These are phyloP conservation scores for Pichia sp. DNA, from an alignment of 1,139 yeast species.

Conservation along the genomic window DNA sequence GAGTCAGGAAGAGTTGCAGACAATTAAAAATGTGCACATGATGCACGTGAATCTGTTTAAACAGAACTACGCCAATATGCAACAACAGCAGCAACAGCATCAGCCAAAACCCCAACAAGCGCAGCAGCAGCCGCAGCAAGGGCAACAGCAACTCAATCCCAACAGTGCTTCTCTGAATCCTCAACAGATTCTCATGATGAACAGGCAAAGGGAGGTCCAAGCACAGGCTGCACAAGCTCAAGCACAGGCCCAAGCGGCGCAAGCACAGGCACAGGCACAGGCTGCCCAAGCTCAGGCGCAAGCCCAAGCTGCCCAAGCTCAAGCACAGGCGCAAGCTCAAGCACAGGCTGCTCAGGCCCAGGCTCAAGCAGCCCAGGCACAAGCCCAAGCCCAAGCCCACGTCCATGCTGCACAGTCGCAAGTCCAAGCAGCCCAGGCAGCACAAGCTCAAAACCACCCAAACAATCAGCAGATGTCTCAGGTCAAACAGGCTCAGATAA, in stretches of 20 bases:
- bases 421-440: slow-evolving; percentile 15
- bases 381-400: slow-evolving; percentile 21
- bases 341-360: slow-evolving; percentile 22
- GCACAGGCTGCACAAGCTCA: slow-evolving; percentile 20
- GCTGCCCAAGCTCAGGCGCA: slow-evolving; percentile 12
- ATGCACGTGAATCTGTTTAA: slow-evolving; percentile 50
- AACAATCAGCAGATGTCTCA: slow-evolving; percentile 16
- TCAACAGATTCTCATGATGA: slow-evolving; percentile 30
- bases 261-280: slow-evolving; percentile 22
- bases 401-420: slow-evolving; percentile 21
- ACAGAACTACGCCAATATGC: slow-evolving; percentile 22
- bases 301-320: slow-evolving; percentile 18
- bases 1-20: slow-evolving; percentile 49
- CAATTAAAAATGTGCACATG: slow-evolving; percentile 57
- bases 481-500: slow-evolving; percentile 26
- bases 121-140: slow-evolving; percentile 26
- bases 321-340: slow-evolving; percentile 19
- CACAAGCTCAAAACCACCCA: slow-evolving; percentile 13
- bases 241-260: slow-evolving; percentile 16
- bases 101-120: slow-evolving; percentile 26
- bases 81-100: slow-evolving; percentile 28
- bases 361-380: slow-evolving; percentile 18
- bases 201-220: slow-evolving; percentile 24
- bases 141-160: slow-evolving; percentile 18
- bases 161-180: slow-evolving; percentile 28